Base-by-base conservation (phyloP, 2,329 filamentous ascomycete species). In the Amauroascus niger region DNA sequence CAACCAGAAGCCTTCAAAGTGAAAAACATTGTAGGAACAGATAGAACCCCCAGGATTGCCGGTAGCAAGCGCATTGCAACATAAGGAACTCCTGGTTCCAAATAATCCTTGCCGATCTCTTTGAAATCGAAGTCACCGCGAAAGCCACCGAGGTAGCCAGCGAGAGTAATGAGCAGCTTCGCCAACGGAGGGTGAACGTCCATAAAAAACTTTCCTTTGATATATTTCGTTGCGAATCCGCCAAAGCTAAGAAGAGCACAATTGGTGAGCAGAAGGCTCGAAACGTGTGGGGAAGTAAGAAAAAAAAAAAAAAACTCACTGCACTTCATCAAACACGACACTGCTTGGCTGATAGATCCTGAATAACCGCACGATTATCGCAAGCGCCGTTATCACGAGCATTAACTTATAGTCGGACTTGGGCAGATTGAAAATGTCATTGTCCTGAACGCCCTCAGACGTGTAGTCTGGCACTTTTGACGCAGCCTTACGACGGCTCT, bases 121-220 rank as follows among this genome's bases (percentile, higher is more conserved):
- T 97, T 98, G 78, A 98, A 98, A 71, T 97, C 93, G 69, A 98
- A 98, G 59, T 88, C 79, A 60, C 93, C 93, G 67, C 96, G 81
- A 70, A 97, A 98, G 52, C 93, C 93, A 64, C 90, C 93, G 59
- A 96, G 73, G 84, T 87, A 98, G 62, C 91, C 93, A 59, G 90
- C 89, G 57, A 98, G 81, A 50, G 93, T 95, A 65, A 98, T 91
- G 62, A 98, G 83, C 68, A 98, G 82, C 77, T 98, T 98, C 61
- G 93, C 93, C 57, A 98, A 79, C 44, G 93, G 93, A 30, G 93
- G 93, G 69, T 98, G 93, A n/a, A 98, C 93, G 69, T 98, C 93
- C 93, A 98, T 98, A 72, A 98, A 98, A 80, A 98, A 98, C 69
- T 80, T 86, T 66, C 93, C 93, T 78, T 98, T 97, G 79, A 98